Conservation (phyloP, 768 basidiomycete species). For the Lentinula aciculospora region DNA sequence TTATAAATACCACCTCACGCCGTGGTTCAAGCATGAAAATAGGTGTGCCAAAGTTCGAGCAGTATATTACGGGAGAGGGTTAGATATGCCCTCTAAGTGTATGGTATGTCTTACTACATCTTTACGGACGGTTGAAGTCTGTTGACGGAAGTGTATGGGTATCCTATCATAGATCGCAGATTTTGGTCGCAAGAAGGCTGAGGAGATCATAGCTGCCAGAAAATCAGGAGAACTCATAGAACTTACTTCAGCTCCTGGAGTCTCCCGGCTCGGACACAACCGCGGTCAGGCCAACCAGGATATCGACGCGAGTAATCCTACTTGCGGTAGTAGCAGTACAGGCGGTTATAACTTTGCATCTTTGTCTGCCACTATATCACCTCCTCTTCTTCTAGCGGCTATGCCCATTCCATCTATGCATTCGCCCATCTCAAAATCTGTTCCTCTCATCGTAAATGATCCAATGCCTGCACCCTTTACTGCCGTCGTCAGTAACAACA, state of each 20-base stretch:
- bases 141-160: no score
- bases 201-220: neutral
- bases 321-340: no score
- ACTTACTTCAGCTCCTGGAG: neutral
- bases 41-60: neutral
- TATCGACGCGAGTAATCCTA: no score
- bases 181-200: neutral
- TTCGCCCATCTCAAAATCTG: no score
- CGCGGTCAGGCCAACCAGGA: neutral
- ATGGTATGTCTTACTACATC: neutral
- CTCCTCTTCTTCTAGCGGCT: no score
- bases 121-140: no score
- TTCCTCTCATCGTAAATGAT: neutral
- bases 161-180: neutral
- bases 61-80: neutral
- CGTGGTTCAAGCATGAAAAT: neutral
- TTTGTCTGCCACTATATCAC: no score
- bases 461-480: neutral
- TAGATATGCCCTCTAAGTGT: neutral
- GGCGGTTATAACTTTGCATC: no score
- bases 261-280: neutral
- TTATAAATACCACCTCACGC: neutral
- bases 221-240: neutral
- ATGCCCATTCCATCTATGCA: no score
- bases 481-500: neutral